Conservation (phyloP, 768 basidiomycete species). For the Leucosporidium scottii region DNA sequence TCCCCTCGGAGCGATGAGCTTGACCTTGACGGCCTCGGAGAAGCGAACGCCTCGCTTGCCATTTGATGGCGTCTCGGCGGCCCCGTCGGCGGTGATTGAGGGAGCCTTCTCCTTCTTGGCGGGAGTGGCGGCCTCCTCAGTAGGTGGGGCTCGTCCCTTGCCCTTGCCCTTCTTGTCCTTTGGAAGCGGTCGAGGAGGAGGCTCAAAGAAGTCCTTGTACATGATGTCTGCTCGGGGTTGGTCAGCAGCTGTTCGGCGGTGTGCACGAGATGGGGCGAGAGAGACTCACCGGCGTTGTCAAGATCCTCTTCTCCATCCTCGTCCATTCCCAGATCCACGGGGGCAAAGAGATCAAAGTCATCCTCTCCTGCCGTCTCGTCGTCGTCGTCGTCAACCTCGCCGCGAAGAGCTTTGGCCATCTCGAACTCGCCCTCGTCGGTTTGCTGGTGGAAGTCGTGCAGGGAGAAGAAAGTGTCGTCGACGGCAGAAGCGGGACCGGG, state of each 20-base stretch:
- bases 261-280: not conserved
- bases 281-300: slow-evolving; percentile 44
- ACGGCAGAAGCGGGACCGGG: slow-evolving; percentile 41
- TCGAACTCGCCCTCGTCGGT: slow-evolving; percentile 63
- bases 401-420: slow-evolving; percentile 50
- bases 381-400: slow-evolving; percentile 50
- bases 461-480: slow-evolving; percentile 84
- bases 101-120: not conserved
- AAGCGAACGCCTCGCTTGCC: slow-evolving; percentile 58
- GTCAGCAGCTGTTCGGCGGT: not conserved
- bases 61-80: not conserved
- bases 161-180: slow-evolving; percentile 8
- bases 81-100: not conserved
- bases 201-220: slow-evolving; percentile 76
- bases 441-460: slow-evolving; percentile 79
- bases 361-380: slow-evolving; percentile 48
- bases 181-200: slow-evolving; percentile 44
- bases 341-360: slow-evolving; percentile 59
- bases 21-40: slow-evolving; percentile 70
- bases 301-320: slow-evolving; percentile 45
- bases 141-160: too few relatives aligned
- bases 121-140: not conserved
- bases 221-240: slow-evolving; percentile 37
- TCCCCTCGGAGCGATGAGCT: slow-evolving; percentile 66
- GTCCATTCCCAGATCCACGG: slow-evolving; percentile 47